Evolutionary conservation across 2,329 filamentous ascomycete genomes (phyloP).

Genomic region (Paramyrothecium roridum): DNA sequence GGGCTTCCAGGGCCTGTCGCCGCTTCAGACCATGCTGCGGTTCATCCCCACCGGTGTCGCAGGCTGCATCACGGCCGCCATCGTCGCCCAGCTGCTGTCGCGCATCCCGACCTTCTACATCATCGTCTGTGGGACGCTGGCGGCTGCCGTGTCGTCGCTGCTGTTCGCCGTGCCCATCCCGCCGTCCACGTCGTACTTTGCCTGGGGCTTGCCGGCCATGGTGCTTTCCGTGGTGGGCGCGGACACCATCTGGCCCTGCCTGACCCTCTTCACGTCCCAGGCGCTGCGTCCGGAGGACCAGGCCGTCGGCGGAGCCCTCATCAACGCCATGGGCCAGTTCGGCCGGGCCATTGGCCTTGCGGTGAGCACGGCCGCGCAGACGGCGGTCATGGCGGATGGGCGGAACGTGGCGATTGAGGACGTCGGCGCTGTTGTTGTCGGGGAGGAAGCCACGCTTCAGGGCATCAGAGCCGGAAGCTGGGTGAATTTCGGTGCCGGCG

Average conservation of each 20-base stretch:
- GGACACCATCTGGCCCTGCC: constrained; percentile 63
- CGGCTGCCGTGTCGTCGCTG: constrained; percentile 52
- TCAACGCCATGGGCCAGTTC: constrained; percentile 64
- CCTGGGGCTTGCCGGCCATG: constrained; percentile 65
- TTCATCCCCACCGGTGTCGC: constrained; percentile 64
- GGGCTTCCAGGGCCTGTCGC: constrained; percentile 57
- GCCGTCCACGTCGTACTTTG: constrained; percentile 60
- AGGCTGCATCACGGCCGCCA: constrained; percentile 54
- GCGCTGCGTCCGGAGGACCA: constrained; percentile 62
- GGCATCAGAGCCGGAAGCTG: constrained; percentile 49
- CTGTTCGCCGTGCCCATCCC: constrained; percentile 65
- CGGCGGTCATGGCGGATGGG: constrained; percentile 52
- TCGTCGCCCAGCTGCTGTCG: constrained; percentile 53
- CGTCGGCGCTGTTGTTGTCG: constrained; percentile 35
- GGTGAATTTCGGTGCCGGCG: constrained; percentile 48
- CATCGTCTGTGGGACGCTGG: constrained; percentile 54
- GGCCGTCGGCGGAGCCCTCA: constrained; percentile 63
- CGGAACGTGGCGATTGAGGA: constrained; percentile 40
- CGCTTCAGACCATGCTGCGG: constrained; percentile 65
- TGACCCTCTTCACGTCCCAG: constrained; percentile 64
- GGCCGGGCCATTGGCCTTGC: constrained; percentile 65
- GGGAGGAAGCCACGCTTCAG: constrained; percentile 43
- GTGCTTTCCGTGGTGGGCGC: constrained; percentile 62
- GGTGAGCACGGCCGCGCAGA: constrained; percentile 62
- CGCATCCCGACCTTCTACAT: constrained; percentile 57